A percentile compares a stretch with the other conserved stretches of the same genome.
Conservation (phyloP, 2,329 filamentous ascomycete species). For the Alternaria infectoria region DNA sequence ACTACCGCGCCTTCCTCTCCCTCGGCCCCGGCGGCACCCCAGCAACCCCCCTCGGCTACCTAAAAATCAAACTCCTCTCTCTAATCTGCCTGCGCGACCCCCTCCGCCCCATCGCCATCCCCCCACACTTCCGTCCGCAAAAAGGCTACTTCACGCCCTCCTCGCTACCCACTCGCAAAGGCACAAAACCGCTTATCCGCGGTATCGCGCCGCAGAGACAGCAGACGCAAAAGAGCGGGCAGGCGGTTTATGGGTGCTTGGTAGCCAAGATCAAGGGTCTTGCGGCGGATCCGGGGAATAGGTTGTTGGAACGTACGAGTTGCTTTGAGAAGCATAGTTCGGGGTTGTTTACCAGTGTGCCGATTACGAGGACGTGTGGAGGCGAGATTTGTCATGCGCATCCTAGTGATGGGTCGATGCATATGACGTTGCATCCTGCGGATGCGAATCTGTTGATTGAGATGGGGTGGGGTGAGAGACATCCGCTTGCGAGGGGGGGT, state of each 20-base stretch:
- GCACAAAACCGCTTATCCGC: slow-evolving; percentile 69
- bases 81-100: slow-evolving; percentile 75
- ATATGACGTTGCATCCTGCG: slow-evolving; percentile 79
- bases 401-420: slow-evolving; percentile 75
- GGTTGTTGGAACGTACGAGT: slow-evolving; percentile 63
- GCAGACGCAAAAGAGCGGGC: slow-evolving; percentile 69
- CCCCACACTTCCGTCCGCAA: slow-evolving; percentile 59
- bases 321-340: slow-evolving; percentile 85
- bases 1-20: slow-evolving; percentile 77
- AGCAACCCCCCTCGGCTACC: slow-evolving; percentile 73
- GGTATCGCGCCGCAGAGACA: slow-evolving; percentile 86
- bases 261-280: slow-evolving; percentile 27
- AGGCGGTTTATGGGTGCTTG: slow-evolving; percentile 52
- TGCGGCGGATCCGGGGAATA: slow-evolving; percentile 32
- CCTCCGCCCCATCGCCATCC: slow-evolving; percentile 64
- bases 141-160: slow-evolving; percentile 62
- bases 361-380: slow-evolving; percentile 72
- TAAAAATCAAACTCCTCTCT: slow-evolving; percentile 74
- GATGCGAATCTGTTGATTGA: slow-evolving; percentile 75
- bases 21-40: slow-evolving; percentile 84
- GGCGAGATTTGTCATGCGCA: slow-evolving; percentile 87
- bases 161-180: slow-evolving; percentile 66
- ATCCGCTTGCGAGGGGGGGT: slow-evolving; percentile 69
- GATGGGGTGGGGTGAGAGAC: slow-evolving; percentile 78
- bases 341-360: slow-evolving; percentile 72